phyloP scores from a whole-genome alignment of 164 flowering plant species.

The Chloranthus sessilifolius region DNA sequence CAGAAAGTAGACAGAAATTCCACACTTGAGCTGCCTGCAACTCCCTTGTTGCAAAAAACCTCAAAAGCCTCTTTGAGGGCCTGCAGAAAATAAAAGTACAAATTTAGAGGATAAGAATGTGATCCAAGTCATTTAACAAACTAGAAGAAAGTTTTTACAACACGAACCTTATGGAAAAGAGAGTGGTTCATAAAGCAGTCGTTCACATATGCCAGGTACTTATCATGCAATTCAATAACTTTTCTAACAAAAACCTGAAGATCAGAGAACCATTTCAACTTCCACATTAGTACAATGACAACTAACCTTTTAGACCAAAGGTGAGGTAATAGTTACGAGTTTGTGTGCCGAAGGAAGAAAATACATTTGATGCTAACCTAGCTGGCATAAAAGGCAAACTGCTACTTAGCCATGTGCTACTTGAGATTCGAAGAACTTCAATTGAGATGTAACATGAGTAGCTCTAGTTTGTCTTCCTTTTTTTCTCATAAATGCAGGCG shows the following conservation, averaged over 20 bases:
- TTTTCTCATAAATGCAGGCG: too few species aligned
- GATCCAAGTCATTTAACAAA: conserved; percentile 4
- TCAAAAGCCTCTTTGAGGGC: conserved; percentile 96
- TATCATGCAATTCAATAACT: conserved; percentile 94
- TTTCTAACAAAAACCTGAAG: conserved; percentile 81
- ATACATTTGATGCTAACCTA: too few species aligned
- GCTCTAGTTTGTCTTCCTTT: too few species aligned
- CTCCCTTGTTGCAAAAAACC: conserved; percentile 86
- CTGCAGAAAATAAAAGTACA: conserved; percentile 24
- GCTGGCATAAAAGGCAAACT: too few species aligned
- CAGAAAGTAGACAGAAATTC: conserved; percentile 90
- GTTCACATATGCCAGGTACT: conserved; percentile 72
- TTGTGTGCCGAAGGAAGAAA: too few species aligned
- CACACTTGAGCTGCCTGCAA: conserved; percentile 85
- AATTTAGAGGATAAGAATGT: neutral
- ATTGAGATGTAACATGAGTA: too few species aligned
- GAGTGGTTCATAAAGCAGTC: conserved; percentile 78
- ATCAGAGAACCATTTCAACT: conserved; percentile 14
- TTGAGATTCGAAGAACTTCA: too few species aligned
- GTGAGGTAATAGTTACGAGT: too few species aligned
- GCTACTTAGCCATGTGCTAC: too few species aligned
- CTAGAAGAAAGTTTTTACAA: neutral
- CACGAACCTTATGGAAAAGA: conserved; percentile 87
- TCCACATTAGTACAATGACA: neutral
- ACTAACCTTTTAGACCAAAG: too few species aligned